Conservation (phyloP, 1,284 basidiomycete species). For the Jaminaea rosea region DNA sequence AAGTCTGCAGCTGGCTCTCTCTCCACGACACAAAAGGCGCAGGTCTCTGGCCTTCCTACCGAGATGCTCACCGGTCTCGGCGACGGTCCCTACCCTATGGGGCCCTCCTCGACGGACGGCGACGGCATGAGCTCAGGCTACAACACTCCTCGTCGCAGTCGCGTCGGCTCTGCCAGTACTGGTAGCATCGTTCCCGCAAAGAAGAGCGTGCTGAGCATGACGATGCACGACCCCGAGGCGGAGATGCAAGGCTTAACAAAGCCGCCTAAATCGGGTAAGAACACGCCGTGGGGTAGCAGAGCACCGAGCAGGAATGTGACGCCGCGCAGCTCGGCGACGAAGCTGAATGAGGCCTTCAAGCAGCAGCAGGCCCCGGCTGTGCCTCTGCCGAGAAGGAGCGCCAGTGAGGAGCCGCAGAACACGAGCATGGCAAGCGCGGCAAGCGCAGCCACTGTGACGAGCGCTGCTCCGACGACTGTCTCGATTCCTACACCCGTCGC, state of each 20-base stretch:
- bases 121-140: conserved; percentile 24
- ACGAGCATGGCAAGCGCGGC: no score
- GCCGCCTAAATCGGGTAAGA: conserved; percentile 15
- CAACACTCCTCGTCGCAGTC: conserved; percentile 10
- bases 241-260: conserved; percentile 31
- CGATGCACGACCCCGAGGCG: conserved; percentile 31
- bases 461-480: no score
- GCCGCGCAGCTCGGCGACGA: conserved; percentile 15
- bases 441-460: no score
- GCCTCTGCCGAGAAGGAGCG: no score
- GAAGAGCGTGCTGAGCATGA: conserved; percentile 26
- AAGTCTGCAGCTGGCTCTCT: neutral
- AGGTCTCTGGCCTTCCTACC: conserved; percentile 8
- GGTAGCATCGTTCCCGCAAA: conserved; percentile 2
- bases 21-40: conserved; percentile 5
- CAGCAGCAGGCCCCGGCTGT: no score
- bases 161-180: neutral
- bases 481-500: no score
- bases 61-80: conserved; percentile 34
- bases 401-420: no score
- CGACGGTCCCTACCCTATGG: conserved; percentile 25
- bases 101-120: conserved; percentile 16
- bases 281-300: conserved; percentile 28
- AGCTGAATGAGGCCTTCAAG: conserved; percentile 10
- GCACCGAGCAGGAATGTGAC: conserved; percentile 20